Evolutionary conservation across 257 asterid genomes (phyloP).

Genomic region (Primulina huaijiensis): DNA sequence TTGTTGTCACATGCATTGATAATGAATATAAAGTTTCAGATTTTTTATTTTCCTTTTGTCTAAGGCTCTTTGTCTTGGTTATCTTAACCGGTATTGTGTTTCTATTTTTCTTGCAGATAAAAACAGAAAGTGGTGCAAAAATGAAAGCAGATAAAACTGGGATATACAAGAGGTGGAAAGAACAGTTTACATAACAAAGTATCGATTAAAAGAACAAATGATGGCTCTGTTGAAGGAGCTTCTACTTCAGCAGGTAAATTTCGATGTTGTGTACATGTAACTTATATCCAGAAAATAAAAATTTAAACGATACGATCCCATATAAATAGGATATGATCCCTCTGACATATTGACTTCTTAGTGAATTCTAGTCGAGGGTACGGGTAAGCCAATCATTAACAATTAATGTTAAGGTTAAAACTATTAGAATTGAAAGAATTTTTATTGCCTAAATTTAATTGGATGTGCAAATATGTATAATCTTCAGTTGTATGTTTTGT

Average conservation of each 20-base stretch:
- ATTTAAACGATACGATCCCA: not conserved
- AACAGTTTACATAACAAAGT: conserved; percentile 59
- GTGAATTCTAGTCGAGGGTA: not conserved
- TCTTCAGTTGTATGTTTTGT: not conserved
- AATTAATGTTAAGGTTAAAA: not conserved
- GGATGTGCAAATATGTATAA: not conserved
- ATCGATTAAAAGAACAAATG: conserved; percentile 51
- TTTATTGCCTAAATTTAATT: not conserved
- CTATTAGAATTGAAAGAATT: not conserved
- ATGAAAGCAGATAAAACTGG: conserved; percentile 57
- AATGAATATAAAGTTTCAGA: not conserved
- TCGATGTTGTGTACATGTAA: conserved; percentile 3
- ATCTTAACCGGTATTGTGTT: not conserved
- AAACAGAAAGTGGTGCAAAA: conserved; percentile 86
- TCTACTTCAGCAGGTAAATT: conserved; percentile 56
- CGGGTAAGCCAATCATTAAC: not conserved
- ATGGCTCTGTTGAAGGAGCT: conserved; percentile 43
- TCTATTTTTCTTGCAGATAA: conserved; percentile 48
- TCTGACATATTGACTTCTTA: not conserved
- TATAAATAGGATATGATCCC: not conserved
- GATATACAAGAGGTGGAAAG: conserved; percentile 84
- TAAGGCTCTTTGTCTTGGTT: not conserved
- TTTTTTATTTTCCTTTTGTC: too few species aligned
- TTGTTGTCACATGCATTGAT: not conserved
- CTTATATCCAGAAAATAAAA: not conserved